Evolutionary conservation across 148 eudicot species (phyloP), one percentile per base, ranked within the genome.

Genomic region (Fallopia convolvulus): DNA sequence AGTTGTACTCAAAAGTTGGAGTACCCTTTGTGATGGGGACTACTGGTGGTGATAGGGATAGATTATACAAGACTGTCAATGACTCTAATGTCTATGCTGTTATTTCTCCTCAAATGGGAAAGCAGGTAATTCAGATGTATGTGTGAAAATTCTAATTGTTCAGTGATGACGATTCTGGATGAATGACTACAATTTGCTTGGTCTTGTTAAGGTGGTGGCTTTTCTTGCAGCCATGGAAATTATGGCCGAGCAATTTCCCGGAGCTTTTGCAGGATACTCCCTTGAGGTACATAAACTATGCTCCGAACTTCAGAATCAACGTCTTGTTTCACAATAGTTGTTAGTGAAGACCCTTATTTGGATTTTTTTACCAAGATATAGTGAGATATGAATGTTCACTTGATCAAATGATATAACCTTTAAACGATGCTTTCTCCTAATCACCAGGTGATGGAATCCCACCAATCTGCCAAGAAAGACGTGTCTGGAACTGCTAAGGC

Each of bases 11-110:
- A 89, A 94, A 89, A 86, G 84, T 90, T 53, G 98, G 98, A 65
- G 95, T 94, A 70, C 97, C 98, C n/a, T 94, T 94, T 90, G 98
- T 94, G 36, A 90, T 94, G 88, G 98, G 97, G 79, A 94, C 98
- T 74, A 94, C 98, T 78, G 98, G 98, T 74, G 98, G 98, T 79
- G 95, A 94, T 77, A 88, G 98, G 86, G 95, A 90, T 76, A 90
- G 65, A 70, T 87, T 94, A 75, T 83, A 87, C 74, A 92, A 90
- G 81, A 89, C 92, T 79, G 98, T 90, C 13, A 85, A 80, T 36
- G 92, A 87, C 76, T 85, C 98, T 2, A 90, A 89, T 20, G 81
- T 81, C 39, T 92, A 92, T 88, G 95, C 98, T 70, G 95, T 92
- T 70, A 92, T 94, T 83, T 92, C 97, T 50, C 97, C 98, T 36